Evolutionary conservation across 331 rosid genomes (phyloP).

Genomic region (Telfairia occidentalis): DNA sequence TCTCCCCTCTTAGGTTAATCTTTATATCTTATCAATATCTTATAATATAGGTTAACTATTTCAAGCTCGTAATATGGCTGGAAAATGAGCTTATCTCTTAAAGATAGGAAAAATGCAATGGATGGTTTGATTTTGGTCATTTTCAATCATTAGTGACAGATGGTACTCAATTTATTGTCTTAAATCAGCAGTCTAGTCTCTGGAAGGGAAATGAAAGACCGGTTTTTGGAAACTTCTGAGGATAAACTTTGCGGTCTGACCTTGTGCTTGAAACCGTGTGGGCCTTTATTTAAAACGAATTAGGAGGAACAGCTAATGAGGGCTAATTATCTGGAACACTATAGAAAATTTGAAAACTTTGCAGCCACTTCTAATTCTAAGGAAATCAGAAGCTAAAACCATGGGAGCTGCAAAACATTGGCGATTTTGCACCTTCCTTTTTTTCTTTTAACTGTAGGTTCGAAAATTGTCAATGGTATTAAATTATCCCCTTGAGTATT

Average conservation of each 20-base stretch:
- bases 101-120: background rate
- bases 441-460: background rate
- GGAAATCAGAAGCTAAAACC: background rate
- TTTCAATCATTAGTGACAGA: background rate
- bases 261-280: slow-evolving; percentile 8
- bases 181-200: background rate
- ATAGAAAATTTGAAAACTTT: slow-evolving; percentile 1
- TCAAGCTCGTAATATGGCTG: background rate
- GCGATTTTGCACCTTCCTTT: background rate
- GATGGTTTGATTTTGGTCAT: background rate
- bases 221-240: background rate
- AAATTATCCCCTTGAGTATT: background rate
- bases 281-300: background rate
- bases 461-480: background rate
- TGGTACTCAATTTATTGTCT: background rate
- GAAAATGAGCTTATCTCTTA: background rate
- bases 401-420: background rate
- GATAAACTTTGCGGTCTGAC: background rate
- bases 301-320: background rate
- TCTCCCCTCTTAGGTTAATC: background rate
- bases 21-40: background rate
- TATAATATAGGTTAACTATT: background rate
- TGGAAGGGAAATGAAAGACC: background rate
- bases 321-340: background rate
- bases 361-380: slow-evolving; percentile 8